Evolutionary conservation across 352 stramenopile genomes (phyloP), one percentile per base, ranked within the genome.

Genomic region (Blastocystis sp.): DNA sequence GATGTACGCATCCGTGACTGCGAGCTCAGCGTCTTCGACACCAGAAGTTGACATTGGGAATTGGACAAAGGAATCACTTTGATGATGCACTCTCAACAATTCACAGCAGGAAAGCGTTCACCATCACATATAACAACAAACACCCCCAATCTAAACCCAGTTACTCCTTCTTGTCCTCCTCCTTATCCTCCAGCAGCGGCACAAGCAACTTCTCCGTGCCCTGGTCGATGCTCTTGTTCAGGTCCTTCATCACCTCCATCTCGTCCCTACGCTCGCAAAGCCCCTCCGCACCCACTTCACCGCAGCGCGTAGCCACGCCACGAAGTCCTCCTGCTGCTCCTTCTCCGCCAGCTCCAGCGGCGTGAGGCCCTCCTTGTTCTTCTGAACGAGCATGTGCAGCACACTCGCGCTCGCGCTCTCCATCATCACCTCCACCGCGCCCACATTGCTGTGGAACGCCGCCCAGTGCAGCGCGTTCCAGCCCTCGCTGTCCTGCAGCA

Each of bases 391-490:
- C 9, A 78, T 21, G 6, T 42, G 11, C 67, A 78, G 16, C 32
- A 78, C 67, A 32, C 6, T n/a, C 21, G 2, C 38, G 8, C 18
- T 57, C 4, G 34, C 67, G 16, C n/a, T 21, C 27, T 27, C n/a
- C 21, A 78, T 57, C 42, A 78, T 42, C 40, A 71, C 27, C 48
- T 84, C 73, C 9, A 73, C 73, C 36, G 36, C 59, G 16, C 42
- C 73, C 54, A 84, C 73, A 46, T 84, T 84, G 38, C n/a, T 84
- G 59, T 84, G 73, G 32, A 75, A 84, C 24, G 73, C 73, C 40
- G 73, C 73, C 73, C 73, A 84, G 38, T 84, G 73, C 38, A 84
- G 42, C 32, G 29, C 51, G 29, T 29, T 84, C 73, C 73, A 84
- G 0, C 73, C 49, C 51, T 84, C 54, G 27, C 75, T 38, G 44